phyloP scores from a whole-genome alignment of 2,329 filamentous ascomycete genomes.

The Apiospora hydei region DNA sequence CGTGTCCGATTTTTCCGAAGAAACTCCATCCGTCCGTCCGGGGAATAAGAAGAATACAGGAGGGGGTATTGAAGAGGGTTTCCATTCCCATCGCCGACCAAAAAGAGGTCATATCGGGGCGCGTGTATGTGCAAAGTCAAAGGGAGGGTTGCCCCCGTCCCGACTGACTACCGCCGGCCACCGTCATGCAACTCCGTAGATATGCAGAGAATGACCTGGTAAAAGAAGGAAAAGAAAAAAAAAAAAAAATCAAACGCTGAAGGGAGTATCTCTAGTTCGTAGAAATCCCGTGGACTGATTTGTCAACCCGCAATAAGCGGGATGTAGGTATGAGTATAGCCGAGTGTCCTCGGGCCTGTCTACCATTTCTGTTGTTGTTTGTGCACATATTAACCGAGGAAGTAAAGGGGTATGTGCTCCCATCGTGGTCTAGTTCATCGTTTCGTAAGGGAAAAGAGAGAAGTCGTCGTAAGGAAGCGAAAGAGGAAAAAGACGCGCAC shows the following conservation, averaged over 20 bases:
- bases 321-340: neutral
- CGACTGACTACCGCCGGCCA: neutral
- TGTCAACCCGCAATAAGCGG: neutral
- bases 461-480: neutral
- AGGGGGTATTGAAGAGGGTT: slow-evolving; percentile 15
- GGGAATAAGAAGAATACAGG: slow-evolving; percentile 6
- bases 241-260: slow-evolving; percentile 7
- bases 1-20: neutral
- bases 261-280: slow-evolving; percentile 19
- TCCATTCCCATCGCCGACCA: neutral
- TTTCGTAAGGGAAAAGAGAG: neutral
- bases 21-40: slow-evolving; percentile 14
- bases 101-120: neutral
- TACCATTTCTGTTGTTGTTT: neutral
- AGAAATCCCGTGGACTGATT: slow-evolving; percentile 9
- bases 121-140: neutral
- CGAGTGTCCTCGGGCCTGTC: neutral
- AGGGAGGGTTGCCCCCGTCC: neutral
- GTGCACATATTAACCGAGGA: slow-evolving; percentile 18
- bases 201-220: slow-evolving; percentile 1
- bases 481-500: neutral
- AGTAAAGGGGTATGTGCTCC: neutral
- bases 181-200: slow-evolving; percentile 12
- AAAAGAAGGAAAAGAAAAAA: slow-evolving; percentile 13
- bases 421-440: neutral